Base-by-base conservation (phyloP, 1,284 basidiomycete species). In the Ustanciosporium gigantosporum region DNA sequence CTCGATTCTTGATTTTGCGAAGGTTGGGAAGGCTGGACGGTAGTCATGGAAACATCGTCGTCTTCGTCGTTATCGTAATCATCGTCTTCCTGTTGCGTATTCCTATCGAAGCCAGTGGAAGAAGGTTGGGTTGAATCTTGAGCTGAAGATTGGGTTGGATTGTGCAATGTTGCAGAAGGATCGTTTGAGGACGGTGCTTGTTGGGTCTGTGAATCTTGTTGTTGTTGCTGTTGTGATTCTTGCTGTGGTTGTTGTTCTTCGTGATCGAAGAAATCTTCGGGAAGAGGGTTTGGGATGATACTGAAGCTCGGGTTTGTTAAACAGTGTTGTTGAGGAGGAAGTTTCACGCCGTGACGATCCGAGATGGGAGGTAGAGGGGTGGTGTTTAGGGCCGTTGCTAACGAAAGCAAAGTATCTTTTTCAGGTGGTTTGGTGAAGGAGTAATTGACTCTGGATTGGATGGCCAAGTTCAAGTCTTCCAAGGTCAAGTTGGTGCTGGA, bases 401-500 rank as follows among this genome's bases (percentile, higher is more conserved):
- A 82, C 6, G 89, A 88, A 29, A 91, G 84, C 9, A 90, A 84
- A 79, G 95, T 91, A 84, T 97, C 95, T 80, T 97, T 91, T 0
- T 93, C 91, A 17, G 95, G 88, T 13, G 91, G 84, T 22, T 91
- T 90, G 23, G 89, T 91, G 78, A 94, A 90, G 77, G 92, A 90
- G 86, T 92, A 92, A 39, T 93, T 91, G 14, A 94, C 90, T 44
- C 92, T 84, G 21, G 90, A 88, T 78, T 95, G 91, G 17, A 97
- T 89, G 1, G 93, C 91, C 36, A 98, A 82, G 19, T 88, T 85
- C 31, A 95, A 82, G 79, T 98, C 95, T 50, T 96, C 91, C 80
- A 90, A 86, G 59, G 93, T 89, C 36, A 78, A 38, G 14, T 41
- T 61, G 31, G 45, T 53, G 7, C 58, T 47, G 0, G 66, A 53